Conservation (phyloP, 306 rosid species). For the Trichosanthes cucumerina region DNA sequence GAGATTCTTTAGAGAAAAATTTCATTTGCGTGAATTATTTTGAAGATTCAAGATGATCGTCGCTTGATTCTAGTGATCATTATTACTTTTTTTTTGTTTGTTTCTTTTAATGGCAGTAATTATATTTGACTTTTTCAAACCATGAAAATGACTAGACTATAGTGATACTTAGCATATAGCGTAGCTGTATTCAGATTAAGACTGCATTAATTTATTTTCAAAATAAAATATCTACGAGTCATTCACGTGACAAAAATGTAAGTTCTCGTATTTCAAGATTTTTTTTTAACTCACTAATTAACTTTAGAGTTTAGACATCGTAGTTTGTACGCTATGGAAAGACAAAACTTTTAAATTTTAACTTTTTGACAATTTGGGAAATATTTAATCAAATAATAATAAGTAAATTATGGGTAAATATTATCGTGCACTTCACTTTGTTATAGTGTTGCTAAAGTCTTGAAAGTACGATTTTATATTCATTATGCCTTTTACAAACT, state of each 20-base stretch:
- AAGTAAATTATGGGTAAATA: background rate
- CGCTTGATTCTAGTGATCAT: background rate
- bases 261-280: background rate
- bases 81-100: background rate
- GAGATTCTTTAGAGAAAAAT: conserved; percentile 14
- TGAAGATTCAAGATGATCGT: conserved; percentile 6
- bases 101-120: background rate
- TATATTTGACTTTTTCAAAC: conserved; percentile 12
- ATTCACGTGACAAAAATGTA: background rate
- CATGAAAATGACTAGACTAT: conserved; percentile 21
- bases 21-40: background rate
- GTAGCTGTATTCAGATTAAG: background rate
- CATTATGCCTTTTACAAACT: conserved; percentile 9
- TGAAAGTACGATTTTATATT: conserved; percentile 10
- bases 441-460: background rate
- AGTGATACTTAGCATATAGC: background rate
- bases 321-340: background rate
- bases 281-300: background rate
- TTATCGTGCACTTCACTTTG: background rate
- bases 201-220: background rate
- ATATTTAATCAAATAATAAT: background rate
- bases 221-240: background rate
- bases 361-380: background rate
- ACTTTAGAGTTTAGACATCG: background rate
- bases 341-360: background rate